phyloP scores from a whole-genome alignment of 2,329 filamentous ascomycete genomes.

The Botrytis sinoallii region DNA sequence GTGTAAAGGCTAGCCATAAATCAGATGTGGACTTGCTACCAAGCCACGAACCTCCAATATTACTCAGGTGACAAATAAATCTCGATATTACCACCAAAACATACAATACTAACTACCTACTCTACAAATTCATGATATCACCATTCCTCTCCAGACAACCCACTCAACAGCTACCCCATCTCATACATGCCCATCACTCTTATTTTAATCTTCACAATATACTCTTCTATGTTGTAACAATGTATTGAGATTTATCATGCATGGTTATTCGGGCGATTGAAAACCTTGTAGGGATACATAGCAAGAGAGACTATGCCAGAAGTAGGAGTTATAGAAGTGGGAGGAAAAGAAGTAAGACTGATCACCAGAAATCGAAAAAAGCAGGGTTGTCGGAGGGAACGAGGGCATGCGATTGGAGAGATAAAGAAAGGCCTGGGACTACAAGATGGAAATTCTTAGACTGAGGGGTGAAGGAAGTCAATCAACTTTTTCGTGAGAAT shows the following conservation, averaged over 20 bases:
- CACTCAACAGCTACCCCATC: background rate
- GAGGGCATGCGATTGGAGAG: background rate
- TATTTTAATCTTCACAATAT: background rate
- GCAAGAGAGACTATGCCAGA: background rate
- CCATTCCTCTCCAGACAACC: background rate
- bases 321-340: background rate
- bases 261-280: background rate
- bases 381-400: background rate
- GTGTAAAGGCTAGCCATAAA: background rate
- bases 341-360: background rate
- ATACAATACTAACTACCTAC: background rate
- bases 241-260: background rate
- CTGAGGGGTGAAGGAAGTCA: background rate
- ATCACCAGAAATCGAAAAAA: background rate
- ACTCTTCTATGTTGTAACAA: background rate
- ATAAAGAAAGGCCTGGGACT: background rate
- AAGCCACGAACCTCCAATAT: background rate
- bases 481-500: too few relatives aligned
- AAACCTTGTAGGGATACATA: background rate
- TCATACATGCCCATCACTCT: background rate
- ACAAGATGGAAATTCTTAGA: background rate
- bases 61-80: background rate
- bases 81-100: background rate
- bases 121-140: background rate
- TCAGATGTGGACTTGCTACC: background rate